Conservation (phyloP, 768 basidiomycete genomes). For the Amanita pseudoporphyria region DNA sequence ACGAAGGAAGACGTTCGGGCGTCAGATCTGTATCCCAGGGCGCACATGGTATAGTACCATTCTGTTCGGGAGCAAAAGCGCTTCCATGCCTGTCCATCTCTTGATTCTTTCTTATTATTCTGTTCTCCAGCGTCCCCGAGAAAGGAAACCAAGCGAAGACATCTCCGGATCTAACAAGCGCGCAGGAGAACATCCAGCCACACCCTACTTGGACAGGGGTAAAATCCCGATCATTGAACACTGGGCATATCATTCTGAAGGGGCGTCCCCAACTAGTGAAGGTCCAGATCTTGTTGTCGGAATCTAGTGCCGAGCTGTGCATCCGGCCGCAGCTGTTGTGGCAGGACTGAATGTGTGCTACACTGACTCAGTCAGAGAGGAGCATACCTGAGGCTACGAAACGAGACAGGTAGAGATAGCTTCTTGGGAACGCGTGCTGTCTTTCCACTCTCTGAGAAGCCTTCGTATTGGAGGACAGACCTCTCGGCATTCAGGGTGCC, state of each 20-base stretch:
- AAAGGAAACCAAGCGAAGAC: conserved; percentile 73
- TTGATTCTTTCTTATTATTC: conserved; percentile 27
- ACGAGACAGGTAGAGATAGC: conserved; percentile 47
- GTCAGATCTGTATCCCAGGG: conserved; percentile 46
- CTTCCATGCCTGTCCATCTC: conserved; percentile 35
- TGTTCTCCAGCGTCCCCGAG: conserved; percentile 29
- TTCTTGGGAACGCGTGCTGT: conserved; percentile 42
- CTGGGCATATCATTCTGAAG: conserved; percentile 44
- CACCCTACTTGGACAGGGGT: conserved; percentile 56
- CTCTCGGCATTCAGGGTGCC: conserved; percentile 50
- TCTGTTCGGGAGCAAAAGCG: conserved; percentile 23
- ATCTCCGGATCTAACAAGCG: conserved; percentile 62
- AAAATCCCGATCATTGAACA: conserved; percentile 35
- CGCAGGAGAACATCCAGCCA: conserved; percentile 73
- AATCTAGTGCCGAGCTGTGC: conserved; percentile 61
- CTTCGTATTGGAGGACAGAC: conserved; percentile 34
- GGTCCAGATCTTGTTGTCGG: conserved; percentile 54
- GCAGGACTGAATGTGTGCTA: background rate
- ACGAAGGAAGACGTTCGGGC: conserved; percentile 47
- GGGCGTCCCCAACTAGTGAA: conserved; percentile 75
- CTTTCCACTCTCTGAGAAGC: conserved; percentile 47
- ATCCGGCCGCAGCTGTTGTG: conserved; percentile 61
- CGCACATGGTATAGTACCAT: conserved; percentile 47
- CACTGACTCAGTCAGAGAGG: background rate
- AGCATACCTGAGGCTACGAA: conserved; percentile 55